A percentile compares a stretch with the other conserved stretches of the same genome.
These are phyloP conservation scores for Flueggea neowawraea DNA, from an alignment of 441 rosid species.

Conservation along the genomic window DNA sequence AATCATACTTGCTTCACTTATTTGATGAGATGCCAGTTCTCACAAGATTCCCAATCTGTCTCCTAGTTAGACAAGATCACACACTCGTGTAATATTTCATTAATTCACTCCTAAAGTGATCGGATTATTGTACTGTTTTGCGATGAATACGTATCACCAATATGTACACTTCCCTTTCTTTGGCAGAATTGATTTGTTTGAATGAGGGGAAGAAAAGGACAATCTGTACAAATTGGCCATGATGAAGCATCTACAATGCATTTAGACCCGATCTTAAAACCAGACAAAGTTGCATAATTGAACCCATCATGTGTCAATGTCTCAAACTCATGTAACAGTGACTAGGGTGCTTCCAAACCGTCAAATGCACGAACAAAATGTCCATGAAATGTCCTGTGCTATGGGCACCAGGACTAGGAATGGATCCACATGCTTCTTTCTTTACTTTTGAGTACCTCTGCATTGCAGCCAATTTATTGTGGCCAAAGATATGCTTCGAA, in stretches of 20 bases:
- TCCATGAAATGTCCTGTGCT: slow-evolving; percentile 15
- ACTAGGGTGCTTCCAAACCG: slow-evolving; percentile 14
- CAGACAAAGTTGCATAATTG: slow-evolving; percentile 13
- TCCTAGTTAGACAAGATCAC: too few relatives aligned
- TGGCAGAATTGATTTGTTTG: slow-evolving; percentile 1
- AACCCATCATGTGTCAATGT: slow-evolving; percentile 4
- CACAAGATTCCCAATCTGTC: too few relatives aligned
- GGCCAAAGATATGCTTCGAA: too few relatives aligned
- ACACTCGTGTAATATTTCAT: too few relatives aligned
- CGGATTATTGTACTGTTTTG: too few relatives aligned
- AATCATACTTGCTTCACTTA: too few relatives aligned
- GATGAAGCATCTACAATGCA: slow-evolving; percentile 16
- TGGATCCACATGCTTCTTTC: slow-evolving; percentile 27
- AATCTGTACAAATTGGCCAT: neutral
- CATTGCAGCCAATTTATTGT: too few relatives aligned
- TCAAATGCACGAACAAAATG: slow-evolving; percentile 4
- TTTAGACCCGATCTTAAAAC: slow-evolving; percentile 10
- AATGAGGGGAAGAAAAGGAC: neutral
- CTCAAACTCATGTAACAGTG: slow-evolving; percentile 7
- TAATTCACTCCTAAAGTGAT: too few relatives aligned
- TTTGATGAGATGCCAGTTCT: too few relatives aligned
- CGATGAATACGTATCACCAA: neutral
- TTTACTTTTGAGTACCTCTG: neutral
- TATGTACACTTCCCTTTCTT: neutral
- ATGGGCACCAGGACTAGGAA: slow-evolving; percentile 2